Evolutionary conservation across 1,284 basidiomycete genomes (phyloP).

Genomic region (Ustilago tritici): DNA sequence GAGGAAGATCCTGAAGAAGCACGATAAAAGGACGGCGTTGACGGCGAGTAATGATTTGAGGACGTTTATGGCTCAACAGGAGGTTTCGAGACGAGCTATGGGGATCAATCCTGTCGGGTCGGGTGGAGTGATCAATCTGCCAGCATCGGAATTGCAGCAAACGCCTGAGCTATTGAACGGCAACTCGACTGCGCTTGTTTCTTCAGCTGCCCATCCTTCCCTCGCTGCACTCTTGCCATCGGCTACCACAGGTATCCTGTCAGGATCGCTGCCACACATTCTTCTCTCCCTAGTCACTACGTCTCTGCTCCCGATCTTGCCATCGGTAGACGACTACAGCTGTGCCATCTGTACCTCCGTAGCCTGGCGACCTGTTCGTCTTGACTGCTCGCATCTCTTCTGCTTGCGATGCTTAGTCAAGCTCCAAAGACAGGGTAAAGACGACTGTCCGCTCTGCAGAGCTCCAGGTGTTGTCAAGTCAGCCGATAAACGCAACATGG

Average conservation of each 20-base stretch:
- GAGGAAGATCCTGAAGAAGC: constrained; percentile 83
- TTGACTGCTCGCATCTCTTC: constrained; percentile 89
- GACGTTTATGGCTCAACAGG: constrained; percentile 60
- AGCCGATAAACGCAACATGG: constrained; percentile 74
- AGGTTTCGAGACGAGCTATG: constrained; percentile 40
- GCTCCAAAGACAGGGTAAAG: constrained; percentile 86
- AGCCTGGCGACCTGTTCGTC: constrained; percentile 75
- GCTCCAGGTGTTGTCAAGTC: constrained; percentile 56
- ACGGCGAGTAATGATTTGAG: constrained; percentile 70
- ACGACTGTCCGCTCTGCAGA: constrained; percentile 85
- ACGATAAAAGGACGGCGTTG: constrained; percentile 82
- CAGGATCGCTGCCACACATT: constrained; percentile 76
- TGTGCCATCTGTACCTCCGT: constrained; percentile 72
- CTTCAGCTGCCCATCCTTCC: constrained; percentile 54
- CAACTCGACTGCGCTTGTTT: constrained; percentile 40
- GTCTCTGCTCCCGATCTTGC: constrained; percentile 84
- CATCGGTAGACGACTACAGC: constrained; percentile 79
- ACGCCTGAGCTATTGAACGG: constrained; percentile 13
- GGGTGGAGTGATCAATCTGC: constrained; percentile 41
- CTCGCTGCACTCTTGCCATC: constrained; percentile 61
- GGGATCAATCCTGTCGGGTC: constrained; percentile 41
- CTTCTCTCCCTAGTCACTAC: constrained; percentile 88
- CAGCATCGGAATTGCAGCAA: constrained; percentile 34
- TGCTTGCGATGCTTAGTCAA: constrained; percentile 91
- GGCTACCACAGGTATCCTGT: constrained; percentile 58